Conservation (phyloP, 2,329 filamentous ascomycete genomes). For the Fusarium udum region DNA sequence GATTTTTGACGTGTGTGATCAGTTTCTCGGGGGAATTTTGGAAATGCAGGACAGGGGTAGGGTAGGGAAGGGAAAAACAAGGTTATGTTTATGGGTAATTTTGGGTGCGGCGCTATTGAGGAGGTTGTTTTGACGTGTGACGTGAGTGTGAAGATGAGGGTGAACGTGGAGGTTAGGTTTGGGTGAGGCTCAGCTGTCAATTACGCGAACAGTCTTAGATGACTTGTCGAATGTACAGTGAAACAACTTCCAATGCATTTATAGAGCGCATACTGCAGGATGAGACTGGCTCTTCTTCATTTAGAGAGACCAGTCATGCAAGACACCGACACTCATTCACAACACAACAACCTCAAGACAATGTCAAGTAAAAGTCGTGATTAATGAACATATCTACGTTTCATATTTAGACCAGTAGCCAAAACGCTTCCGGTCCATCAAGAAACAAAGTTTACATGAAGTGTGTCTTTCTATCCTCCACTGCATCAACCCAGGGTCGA, state of each 20-base stretch:
- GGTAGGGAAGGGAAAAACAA: constrained; percentile 10
- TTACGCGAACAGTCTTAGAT: no score
- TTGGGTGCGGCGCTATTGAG: neutral
- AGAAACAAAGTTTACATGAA: constrained; percentile 4
- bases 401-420: neutral
- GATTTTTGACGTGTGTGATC: neutral
- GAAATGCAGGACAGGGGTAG: neutral
- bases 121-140: constrained; percentile 17
- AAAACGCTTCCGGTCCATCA: neutral
- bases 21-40: neutral
- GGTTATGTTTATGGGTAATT: constrained; percentile 33
- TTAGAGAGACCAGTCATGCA: rapidly evolving
- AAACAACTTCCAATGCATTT: no score
- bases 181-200: neutral
- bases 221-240: rapidly evolving
- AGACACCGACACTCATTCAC: neutral
- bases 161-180: neutral
- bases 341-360: neutral
- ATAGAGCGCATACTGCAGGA: neutral
- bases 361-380: neutral
- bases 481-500: constrained; percentile 27
- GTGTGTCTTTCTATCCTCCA: constrained; percentile 33
- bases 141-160: neutral
- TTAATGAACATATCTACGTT: constrained; percentile 11
- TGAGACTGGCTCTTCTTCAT: neutral